phyloP scores from a whole-genome alignment of 352 stramenopile genomes.

The Phytophthora sp. region DNA sequence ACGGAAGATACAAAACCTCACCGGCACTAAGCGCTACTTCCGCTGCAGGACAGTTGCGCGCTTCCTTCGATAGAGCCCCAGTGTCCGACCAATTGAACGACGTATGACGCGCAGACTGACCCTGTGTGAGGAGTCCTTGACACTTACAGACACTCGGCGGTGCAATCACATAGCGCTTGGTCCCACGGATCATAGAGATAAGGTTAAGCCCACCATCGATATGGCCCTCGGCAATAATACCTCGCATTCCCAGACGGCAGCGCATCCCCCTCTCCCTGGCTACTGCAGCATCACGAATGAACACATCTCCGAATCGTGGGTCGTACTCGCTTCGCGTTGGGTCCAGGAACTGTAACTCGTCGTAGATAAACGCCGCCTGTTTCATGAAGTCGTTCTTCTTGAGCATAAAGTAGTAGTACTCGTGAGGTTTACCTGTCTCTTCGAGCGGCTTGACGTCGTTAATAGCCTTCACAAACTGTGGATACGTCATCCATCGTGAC shows the following conservation, averaged over 20 bases:
- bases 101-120: constrained; percentile 90
- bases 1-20: constrained; percentile 95
- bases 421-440: constrained; percentile 20
- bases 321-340: constrained; percentile 75
- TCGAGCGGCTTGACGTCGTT: constrained; percentile 29
- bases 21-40: constrained; percentile 93
- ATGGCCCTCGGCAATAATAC: constrained; percentile 94
- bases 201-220: constrained; percentile 95
- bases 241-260: constrained; percentile 92
- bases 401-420: constrained; percentile 71
- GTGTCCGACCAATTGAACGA: constrained; percentile 91
- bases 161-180: constrained; percentile 93
- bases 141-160: constrained; percentile 89
- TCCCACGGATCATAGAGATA: constrained; percentile 91
- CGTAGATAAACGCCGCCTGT: constrained; percentile 63
- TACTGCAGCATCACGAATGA: constrained; percentile 48
- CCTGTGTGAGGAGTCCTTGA: constrained; percentile 71
- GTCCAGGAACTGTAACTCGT: constrained; percentile 94
- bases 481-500: constrained; percentile 63
- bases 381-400: constrained; percentile 51
- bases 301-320: constrained; percentile 54
- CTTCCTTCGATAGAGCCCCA: constrained; percentile 30
- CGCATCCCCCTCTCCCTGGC: constrained; percentile 59
- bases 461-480: constrained; percentile 54
- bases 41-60: constrained; percentile 65